phyloP scores from a whole-genome alignment of 306 rosid species.

The Rosa rugosa region DNA sequence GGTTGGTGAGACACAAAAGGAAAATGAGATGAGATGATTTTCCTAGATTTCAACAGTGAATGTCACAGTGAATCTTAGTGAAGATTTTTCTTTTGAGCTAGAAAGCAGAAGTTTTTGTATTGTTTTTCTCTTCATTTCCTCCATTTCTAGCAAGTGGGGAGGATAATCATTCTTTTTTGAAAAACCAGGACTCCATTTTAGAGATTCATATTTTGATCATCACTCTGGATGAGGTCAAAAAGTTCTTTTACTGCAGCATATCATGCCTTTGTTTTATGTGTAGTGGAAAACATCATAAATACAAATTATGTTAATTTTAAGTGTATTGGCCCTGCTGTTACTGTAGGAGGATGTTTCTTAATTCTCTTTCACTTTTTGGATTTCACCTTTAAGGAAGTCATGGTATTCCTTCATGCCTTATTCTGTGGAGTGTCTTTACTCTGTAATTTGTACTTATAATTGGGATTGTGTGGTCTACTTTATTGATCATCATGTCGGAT shows the following conservation, averaged over 20 bases:
- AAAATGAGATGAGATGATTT: constrained; percentile 13
- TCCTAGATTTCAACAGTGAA: not conserved
- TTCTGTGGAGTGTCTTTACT: constrained; percentile 2
- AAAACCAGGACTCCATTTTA: constrained; percentile 4
- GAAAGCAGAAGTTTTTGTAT: constrained; percentile 16
- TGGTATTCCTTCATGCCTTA: constrained; percentile 3
- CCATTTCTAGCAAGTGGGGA: constrained; percentile 16
- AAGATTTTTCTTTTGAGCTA: constrained; percentile 13
- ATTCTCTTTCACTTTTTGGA: not conserved
- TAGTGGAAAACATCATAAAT: constrained; percentile 42
- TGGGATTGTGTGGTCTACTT: constrained; percentile 15
- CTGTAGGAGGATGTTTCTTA: constrained; percentile 19
- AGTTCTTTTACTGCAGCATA: constrained; percentile 19
- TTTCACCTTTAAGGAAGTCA: constrained; percentile 20
- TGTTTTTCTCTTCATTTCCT: constrained; percentile 9
- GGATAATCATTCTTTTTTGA: constrained; percentile 16
- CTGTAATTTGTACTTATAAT: not conserved
- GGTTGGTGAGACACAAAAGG: constrained; percentile 20
- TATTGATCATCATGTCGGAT: not conserved
- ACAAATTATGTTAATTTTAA: constrained; percentile 25
- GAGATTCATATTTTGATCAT: not conserved
- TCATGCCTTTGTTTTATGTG: constrained; percentile 33
- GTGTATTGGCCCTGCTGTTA: constrained; percentile 25
- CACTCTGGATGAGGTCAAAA: constrained; percentile 8
- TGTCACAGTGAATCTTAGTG: not conserved